Evolutionary conservation across 176 grass and related monocot species (phyloP), one percentile per base, ranked within the genome.

Genomic region (Oryza rufipogon): DNA sequence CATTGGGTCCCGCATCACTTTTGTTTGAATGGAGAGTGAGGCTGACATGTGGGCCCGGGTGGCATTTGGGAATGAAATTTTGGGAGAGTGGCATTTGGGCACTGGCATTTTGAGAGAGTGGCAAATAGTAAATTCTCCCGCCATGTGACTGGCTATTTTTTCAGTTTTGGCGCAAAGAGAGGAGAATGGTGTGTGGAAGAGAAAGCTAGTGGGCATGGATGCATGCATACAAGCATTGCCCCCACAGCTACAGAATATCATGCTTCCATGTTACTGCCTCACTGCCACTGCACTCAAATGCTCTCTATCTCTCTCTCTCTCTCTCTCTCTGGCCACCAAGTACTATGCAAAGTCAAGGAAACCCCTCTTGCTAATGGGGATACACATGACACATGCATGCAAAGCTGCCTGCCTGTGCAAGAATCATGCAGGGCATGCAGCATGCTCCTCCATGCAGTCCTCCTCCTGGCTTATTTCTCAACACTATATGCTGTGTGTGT

Each of bases 211-310:
- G 61, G 9, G 75, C 65, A 58, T 75, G 47, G 47, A 49, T 19
- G 16, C 51, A 56, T 56, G 51, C 16, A 56, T 56, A 56, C 51
- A 56, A 56, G 49, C 52, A 20, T 60, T 23, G 38, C 20, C 80
- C 73, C 71, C 60, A 70, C 80, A 76, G n/a, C 73, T 63, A 4
- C 47, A 88, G 66, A 22, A 41, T 70, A 82, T 84, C 47, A 84
- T 84, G 87, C 47, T 84, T 80, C 81, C 87, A 88, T 88, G 87
- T 79, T 88, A 84, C 75, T 60, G 60, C 48, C 19, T 84, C 75
- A 47, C 68, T 88, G 76, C 76, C 61, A 54, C 61, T 69, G 47
- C 81, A 80, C 75, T 80, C 87, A 46, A 75, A 84, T 80, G 70
- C 76, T 33, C 52, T 42, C 38, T 6, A 0, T 39, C 38, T 39